phyloP scores from a whole-genome alignment of 805 yeast genomes.

The Ogataea ramenticola region DNA sequence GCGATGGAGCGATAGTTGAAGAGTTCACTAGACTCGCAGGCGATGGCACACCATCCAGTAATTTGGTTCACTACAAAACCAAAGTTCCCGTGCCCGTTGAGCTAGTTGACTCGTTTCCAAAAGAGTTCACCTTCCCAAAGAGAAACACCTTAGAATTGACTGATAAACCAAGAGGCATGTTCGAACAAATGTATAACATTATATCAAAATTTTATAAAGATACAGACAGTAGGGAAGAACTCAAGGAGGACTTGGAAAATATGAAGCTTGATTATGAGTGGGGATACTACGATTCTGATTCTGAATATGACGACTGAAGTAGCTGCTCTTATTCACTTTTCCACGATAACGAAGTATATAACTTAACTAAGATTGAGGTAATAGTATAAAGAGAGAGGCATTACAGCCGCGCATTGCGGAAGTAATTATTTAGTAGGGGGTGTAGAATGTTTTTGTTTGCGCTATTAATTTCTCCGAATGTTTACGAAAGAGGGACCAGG shows the following conservation, averaged over 20 bases:
- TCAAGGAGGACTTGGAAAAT: slow-evolving; percentile 39
- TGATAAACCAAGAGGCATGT: slow-evolving; percentile 15
- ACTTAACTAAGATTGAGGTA: too few species aligned
- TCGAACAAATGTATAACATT: slow-evolving; percentile 17
- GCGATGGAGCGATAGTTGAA: neutral
- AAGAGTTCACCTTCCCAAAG: slow-evolving; percentile 8
- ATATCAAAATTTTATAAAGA: slow-evolving; percentile 22
- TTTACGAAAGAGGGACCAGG: too few species aligned
- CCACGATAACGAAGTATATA: too few species aligned
- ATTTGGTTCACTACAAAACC: slow-evolving; percentile 8
- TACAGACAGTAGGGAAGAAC: slow-evolving; percentile 48
- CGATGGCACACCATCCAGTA: slow-evolving; percentile 13
- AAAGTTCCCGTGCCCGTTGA: neutral
- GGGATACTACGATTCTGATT: slow-evolving; percentile 44
- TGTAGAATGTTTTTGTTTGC: too few species aligned
- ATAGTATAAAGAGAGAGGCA: too few species aligned
- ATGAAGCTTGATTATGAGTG: slow-evolving; percentile 40
- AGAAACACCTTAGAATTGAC: slow-evolving; percentile 15
- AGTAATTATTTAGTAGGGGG: too few species aligned
- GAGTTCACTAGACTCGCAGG: neutral
- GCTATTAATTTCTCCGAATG: too few species aligned
- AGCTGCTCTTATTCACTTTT: too few species aligned
- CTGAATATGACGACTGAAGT: slow-evolving; percentile 33
- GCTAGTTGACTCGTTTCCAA: slow-evolving; percentile 27
- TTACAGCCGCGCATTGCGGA: neutral